Percentiles rank a stretch among this genome's conserved stretches.
Conservation (phyloP, 2,329 filamentous ascomycete genomes). For the Karstenula rhodostoma region DNA sequence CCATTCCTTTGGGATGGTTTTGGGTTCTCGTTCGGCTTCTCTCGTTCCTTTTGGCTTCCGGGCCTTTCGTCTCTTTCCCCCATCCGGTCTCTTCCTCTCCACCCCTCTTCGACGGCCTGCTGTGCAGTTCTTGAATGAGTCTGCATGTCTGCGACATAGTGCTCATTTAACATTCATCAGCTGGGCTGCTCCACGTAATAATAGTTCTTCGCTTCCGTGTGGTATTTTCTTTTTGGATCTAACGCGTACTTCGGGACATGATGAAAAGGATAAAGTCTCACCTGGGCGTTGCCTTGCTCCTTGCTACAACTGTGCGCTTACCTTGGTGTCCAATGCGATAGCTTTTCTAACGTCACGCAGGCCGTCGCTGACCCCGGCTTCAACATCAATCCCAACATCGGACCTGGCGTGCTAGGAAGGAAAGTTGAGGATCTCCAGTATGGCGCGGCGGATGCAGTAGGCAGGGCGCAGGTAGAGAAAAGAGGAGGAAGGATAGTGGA, state of each 20-base stretch:
- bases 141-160: conserved; percentile 44
- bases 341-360: conserved; percentile 33
- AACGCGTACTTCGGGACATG: conserved; percentile 11
- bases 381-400: conserved; percentile 35
- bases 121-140: conserved; percentile 47
- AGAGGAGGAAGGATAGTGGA: conserved; percentile 24
- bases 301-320: conserved; percentile 41
- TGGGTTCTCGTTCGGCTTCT: conserved; percentile 42
- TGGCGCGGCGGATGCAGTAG: conserved; percentile 26
- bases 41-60: conserved; percentile 36
- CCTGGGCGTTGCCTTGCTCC: conserved; percentile 36
- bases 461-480: conserved; percentile 22
- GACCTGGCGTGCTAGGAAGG: conserved; percentile 31
- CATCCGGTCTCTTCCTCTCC: conserved; percentile 23
- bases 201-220: conserved; percentile 24
- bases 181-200: conserved; percentile 47
- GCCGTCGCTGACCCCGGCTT: conserved; percentile 34
- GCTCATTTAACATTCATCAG: conserved; percentile 37
- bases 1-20: conserved; percentile 38
- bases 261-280: conserved; percentile 43
- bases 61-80: conserved; percentile 22
- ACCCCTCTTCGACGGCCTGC: conserved; percentile 42
- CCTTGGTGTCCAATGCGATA: background rate
- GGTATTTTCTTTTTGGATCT: conserved; percentile 7
- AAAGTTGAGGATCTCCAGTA: conserved; percentile 36